These are phyloP conservation scores for Acrasis kona DNA, from an alignment of 78 protist genomes.

Conservation along the genomic window DNA sequence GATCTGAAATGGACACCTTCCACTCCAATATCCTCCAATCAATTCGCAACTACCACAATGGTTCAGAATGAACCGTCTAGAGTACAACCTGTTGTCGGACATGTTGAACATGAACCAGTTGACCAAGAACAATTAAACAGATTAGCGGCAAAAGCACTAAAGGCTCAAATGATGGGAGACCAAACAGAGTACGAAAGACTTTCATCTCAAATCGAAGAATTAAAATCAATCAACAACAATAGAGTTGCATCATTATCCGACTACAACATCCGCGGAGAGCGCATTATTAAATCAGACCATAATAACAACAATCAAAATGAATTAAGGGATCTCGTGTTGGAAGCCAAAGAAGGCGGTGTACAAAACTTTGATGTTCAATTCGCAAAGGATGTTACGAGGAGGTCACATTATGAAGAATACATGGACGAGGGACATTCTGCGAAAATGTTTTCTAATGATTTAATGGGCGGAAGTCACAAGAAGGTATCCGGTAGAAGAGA, in stretches of 20 bases:
- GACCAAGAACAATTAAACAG: neutral
- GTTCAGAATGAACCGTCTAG: neutral
- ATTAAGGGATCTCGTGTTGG: no score
- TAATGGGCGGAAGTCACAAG: neutral
- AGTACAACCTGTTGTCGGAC: neutral
- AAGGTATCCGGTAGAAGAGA: neutral
- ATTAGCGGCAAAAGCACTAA: neutral
- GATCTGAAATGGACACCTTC: neutral
- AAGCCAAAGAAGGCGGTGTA: neutral
- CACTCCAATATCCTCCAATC: no score
- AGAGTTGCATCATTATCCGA: no score
- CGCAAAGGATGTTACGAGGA: no score
- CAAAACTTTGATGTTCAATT: no score
- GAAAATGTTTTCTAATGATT: no score
- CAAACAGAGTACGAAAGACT: neutral
- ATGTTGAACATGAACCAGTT: neutral
- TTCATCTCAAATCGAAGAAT: neutral
- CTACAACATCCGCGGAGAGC: no score
- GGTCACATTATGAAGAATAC: no score
- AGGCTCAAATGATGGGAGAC: neutral
- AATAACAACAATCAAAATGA: no score
- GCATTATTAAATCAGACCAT: no score
- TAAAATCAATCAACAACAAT: neutral
- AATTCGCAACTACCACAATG: no score
- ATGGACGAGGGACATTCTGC: no score